Evolutionary conservation across 2,329 filamentous ascomycete genomes (phyloP).

Genomic region (Clarireedia monteithiana): DNA sequence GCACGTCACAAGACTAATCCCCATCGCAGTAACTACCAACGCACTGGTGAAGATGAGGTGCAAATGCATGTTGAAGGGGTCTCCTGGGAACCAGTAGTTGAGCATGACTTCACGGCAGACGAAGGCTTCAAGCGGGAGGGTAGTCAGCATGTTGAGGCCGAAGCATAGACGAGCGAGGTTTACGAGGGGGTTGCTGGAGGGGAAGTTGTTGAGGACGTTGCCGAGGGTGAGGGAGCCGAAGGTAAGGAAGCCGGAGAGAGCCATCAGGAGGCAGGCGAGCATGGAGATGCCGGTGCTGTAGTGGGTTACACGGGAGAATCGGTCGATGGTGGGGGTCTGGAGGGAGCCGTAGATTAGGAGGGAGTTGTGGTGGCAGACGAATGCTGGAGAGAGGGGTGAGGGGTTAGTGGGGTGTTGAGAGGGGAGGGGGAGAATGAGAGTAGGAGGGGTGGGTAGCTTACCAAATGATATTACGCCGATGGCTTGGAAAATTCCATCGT

Average conservation of each 20-base stretch:
- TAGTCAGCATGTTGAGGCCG: conserved; percentile 97
- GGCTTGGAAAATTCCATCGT: conserved; percentile 85
- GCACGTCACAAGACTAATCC: conserved; percentile 75
- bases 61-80: conserved; percentile 64
- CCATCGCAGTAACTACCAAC: conserved; percentile 72
- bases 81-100: conserved; percentile 61
- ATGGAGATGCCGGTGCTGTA: conserved; percentile 87
- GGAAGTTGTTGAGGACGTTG: conserved; percentile 98
- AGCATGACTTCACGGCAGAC: conserved; percentile 96
- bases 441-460: conserved; percentile 34
- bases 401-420: conserved; percentile 15
- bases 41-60: conserved; percentile 82
- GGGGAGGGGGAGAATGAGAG: not conserved
- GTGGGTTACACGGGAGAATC: conserved; percentile 88
- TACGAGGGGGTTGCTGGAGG: conserved; percentile 81
- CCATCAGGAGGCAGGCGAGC: conserved; percentile 84
- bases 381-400: conserved; percentile 35
- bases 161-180: conserved; percentile 94
- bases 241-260: conserved; percentile 79
- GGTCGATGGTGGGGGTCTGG: conserved; percentile 87
- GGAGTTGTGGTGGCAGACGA: conserved; percentile 84
- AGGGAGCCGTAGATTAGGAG: conserved; percentile 96
- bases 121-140: conserved; percentile 90
- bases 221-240: conserved; percentile 89
- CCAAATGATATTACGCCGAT: conserved; percentile 98